Evolutionary conservation across 441 rosid species (phyloP), one percentile per base, ranked within the genome.

Genomic region (Eutrema salsugineum): DNA sequence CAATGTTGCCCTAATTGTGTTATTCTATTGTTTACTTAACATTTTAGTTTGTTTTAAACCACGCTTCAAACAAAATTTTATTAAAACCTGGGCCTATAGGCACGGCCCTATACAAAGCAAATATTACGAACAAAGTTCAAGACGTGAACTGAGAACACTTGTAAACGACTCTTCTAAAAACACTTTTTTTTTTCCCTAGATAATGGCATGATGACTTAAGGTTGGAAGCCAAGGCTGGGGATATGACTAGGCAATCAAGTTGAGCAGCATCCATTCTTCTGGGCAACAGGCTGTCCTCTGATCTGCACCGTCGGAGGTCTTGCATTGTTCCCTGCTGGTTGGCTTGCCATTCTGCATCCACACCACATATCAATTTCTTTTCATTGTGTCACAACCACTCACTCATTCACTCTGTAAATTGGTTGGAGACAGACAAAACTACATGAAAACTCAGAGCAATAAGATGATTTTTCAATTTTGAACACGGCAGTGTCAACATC

Each of bases 271-370:
- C 91, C 88, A 59, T 75, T 75, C 76, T 79, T 84, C 77, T 86
- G 86, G 60, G 79, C 76, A 30, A 88, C 85, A 39, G 91, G 91
- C 81, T 88, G 89, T 35, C 94, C 93, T 63, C 77, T 78, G 70
- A 88, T 82, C 77, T 88, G 81, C 78, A 88, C 91, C 0, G 87
- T 83, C 14, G 89, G 87, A 36, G 89, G 88, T 63, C 83, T 84
- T 59, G 86, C 88, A 40, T 77, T 83, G 84, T 68, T 82, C 80
- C 66, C 72, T 50, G 83, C 77, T 32, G 93, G 89, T 73, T 88
- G 94, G 78, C 94, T 86, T 7, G 91, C 94, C 94, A 88, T 88
- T 81, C 94, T 88, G 72, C 75, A 73, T 55, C 57, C 64, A 66
- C 59, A 66, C 46, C 63, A 65, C 60, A 48, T 3, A 30, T 48